Evolutionary conservation across 352 stramenopile species (phyloP).

Genomic region (Globisporangium spiculum): DNA sequence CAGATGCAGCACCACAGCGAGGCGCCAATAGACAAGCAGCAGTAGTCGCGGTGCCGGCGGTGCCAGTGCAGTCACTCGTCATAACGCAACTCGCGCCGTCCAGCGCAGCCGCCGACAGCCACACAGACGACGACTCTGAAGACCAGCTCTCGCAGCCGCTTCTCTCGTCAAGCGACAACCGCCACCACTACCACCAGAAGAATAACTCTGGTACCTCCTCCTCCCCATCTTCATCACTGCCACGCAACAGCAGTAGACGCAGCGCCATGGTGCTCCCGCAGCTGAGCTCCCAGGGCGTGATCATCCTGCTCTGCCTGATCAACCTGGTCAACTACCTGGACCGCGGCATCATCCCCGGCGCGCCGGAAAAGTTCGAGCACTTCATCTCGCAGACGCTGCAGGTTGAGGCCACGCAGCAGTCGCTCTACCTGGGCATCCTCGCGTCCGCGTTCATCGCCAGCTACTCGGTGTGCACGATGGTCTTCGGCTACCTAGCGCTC

Average conservation of each 20-base stretch:
- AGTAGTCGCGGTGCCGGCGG: not conserved
- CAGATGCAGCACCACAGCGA: not conserved
- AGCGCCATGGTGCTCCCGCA: constrained; percentile 17
- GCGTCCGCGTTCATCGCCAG: constrained; percentile 94
- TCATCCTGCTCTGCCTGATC: constrained; percentile 84
- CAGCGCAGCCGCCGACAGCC: not conserved
- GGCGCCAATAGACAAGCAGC: not conserved
- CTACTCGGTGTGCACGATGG: constrained; percentile 89
- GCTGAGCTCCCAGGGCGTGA: constrained; percentile 54
- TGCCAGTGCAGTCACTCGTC: not conserved
- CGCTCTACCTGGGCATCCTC: constrained; percentile 84
- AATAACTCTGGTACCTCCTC: not conserved
- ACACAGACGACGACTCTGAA: not conserved
- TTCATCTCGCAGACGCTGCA: constrained; percentile 88
- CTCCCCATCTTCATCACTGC: not conserved
- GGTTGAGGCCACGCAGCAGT: constrained; percentile 56
- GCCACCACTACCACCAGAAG: not conserved
- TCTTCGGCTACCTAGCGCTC: constrained; percentile 90
- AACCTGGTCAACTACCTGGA: constrained; percentile 96
- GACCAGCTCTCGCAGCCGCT: constrained; percentile 9
- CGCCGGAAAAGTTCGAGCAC: constrained; percentile 88
- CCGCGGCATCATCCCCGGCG: constrained; percentile 93
- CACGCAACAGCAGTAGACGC: not conserved
- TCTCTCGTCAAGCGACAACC: not conserved
- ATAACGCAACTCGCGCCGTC: constrained; percentile 8